phyloP scores from a whole-genome alignment of 2,329 filamentous ascomycete genomes.

The Pseudocercospora cruenta region DNA sequence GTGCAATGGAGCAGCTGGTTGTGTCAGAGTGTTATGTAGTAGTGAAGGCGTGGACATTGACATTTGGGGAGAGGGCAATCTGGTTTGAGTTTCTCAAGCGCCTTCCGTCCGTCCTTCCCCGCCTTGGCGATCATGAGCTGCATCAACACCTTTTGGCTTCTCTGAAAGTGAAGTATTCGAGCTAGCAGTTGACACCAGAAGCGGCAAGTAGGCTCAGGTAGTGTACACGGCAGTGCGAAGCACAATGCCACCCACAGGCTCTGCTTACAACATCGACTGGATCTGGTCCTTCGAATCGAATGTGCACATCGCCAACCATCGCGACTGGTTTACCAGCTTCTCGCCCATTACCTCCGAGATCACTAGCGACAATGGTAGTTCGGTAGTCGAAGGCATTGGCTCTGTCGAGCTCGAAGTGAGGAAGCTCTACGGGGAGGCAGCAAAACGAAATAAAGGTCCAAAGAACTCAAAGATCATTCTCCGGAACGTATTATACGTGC shows the following conservation, averaged over 20 bases:
- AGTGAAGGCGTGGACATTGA: background rate
- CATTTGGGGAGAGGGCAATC: background rate
- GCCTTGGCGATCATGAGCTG: background rate
- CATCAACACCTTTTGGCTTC: background rate
- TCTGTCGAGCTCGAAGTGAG: conserved; percentile 15
- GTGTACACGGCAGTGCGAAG: background rate
- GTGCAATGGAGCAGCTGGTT: background rate
- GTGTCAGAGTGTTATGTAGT: background rate
- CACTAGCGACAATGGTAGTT: background rate
- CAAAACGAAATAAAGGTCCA: conserved; percentile 8
- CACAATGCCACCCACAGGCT: conserved; percentile 26
- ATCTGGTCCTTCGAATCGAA: conserved; percentile 26
- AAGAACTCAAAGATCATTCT: conserved; percentile 15
- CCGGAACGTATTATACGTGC: conserved; percentile 6
- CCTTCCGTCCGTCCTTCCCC: background rate
- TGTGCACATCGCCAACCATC: conserved; percentile 27
- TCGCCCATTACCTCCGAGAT: conserved; percentile 2
- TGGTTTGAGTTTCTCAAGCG: background rate
- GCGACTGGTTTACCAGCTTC: conserved; percentile 27
- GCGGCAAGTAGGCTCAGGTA: background rate
- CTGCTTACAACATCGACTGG: conserved; percentile 27
- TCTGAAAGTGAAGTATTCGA: background rate
- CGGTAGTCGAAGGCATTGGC: conserved; percentile 11
- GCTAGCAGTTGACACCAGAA: background rate
- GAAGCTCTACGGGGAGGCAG: conserved; percentile 3